Evolutionary conservation across 1,139 yeast genomes (phyloP).

Genomic region (Geotrichum phurueaensis): DNA sequence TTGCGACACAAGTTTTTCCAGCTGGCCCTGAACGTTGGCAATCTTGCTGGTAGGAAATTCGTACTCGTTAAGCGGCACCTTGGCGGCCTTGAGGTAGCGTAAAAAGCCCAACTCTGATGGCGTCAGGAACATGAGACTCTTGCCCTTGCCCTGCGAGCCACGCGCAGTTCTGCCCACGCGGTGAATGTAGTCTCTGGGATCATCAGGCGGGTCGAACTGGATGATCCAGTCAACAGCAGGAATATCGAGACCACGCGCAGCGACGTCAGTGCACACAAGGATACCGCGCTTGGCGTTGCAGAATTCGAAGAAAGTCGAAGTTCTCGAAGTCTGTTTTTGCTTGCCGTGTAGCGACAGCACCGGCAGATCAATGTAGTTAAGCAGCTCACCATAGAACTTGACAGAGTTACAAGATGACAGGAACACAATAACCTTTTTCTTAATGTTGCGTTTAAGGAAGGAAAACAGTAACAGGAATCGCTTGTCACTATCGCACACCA

Average conservation of each 20-base stretch:
- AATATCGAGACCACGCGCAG: slow-evolving; percentile 96
- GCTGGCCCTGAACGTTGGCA: slow-evolving; percentile 91
- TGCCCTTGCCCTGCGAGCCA: slow-evolving; percentile 87
- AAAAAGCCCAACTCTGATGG: slow-evolving; percentile 93
- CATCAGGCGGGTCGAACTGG: slow-evolving; percentile 98
- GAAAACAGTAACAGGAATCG: slow-evolving; percentile 85
- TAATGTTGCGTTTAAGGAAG: slow-evolving; percentile 79
- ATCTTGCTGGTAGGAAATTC: slow-evolving; percentile 92
- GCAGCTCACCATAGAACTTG: slow-evolving; percentile 86
- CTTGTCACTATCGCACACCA: slow-evolving; percentile 93
- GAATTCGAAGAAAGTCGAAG: slow-evolving; percentile 95
- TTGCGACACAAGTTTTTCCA: slow-evolving; percentile 82
- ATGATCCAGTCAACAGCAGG: slow-evolving; percentile 98
- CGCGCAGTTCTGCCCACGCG: slow-evolving; percentile 98
- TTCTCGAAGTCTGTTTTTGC: slow-evolving; percentile 96
- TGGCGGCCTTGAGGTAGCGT: slow-evolving; percentile 90
- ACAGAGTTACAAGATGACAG: slow-evolving; percentile 95
- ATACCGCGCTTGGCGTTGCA: slow-evolving; percentile 95
- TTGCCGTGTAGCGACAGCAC: slow-evolving; percentile 95
- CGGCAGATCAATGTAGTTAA: slow-evolving; percentile 92
- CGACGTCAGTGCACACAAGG: slow-evolving; percentile 91
- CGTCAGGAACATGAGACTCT: slow-evolving; percentile 86
- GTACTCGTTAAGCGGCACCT: slow-evolving; percentile 93
- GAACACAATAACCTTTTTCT: slow-evolving; percentile 88
- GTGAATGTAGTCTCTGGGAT: slow-evolving; percentile 96